Evolutionary conservation across 768 basidiomycete genomes (phyloP).

Genomic region (Mrakia gelida): DNA sequence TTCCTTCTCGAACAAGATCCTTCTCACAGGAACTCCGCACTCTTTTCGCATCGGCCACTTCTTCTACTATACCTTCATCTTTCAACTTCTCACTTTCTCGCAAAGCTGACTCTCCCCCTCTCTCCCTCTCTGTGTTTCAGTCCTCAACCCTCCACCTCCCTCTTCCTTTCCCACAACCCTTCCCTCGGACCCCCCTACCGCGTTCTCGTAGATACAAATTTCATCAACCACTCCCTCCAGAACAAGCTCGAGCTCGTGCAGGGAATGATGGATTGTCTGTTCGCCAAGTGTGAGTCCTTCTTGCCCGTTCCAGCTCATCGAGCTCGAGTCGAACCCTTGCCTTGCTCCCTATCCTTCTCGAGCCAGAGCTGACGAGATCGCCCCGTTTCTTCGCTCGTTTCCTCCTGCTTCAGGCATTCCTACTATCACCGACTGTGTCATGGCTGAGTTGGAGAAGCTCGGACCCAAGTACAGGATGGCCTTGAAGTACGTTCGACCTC

Average conservation of each 20-base stretch:
- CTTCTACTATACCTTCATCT: neutral
- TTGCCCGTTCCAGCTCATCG: neutral
- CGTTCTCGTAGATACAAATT: slow-evolving; percentile 97
- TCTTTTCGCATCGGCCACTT: neutral
- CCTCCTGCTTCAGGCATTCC: slow-evolving; percentile 70
- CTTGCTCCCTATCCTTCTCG: neutral
- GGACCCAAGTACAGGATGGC: slow-evolving; percentile 94
- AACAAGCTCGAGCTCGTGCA: slow-evolving; percentile 92
- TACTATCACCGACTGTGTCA: slow-evolving; percentile 97
- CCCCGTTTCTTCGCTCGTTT: neutral
- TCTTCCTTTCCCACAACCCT: slow-evolving; percentile 91
- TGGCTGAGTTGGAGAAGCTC: slow-evolving; percentile 96
- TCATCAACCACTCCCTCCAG: slow-evolving; percentile 97
- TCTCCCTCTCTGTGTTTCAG: slow-evolving; percentile 48
- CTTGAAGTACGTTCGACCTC: slow-evolving; percentile 60
- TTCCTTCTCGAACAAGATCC: neutral
- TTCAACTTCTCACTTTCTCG: neutral
- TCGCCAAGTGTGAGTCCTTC: slow-evolving; percentile 77
- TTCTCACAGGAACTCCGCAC: too few relatives aligned
- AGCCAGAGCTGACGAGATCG: too few relatives aligned
- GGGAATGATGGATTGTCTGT: slow-evolving; percentile 99
- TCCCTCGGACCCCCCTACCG: slow-evolving; percentile 95
- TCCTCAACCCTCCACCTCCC: slow-evolving; percentile 78
- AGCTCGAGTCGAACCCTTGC: neutral
- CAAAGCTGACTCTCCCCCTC: neutral